Conservation (phyloP, 768 basidiomycete species). For the Nevesoporus exiguus region DNA sequence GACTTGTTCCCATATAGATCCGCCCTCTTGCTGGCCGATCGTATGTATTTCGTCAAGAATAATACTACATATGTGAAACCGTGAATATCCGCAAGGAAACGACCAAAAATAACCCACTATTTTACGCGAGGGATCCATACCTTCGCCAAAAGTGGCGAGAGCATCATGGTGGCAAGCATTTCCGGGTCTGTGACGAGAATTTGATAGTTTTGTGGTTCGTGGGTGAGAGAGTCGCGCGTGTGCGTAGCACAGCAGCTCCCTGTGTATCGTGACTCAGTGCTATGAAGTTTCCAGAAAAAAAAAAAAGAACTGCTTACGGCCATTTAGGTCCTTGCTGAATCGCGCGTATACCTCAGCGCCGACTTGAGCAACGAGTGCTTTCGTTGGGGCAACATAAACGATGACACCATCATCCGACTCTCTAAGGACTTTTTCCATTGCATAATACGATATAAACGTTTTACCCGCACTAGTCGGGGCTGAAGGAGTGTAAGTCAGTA, state of each 20-base stretch:
- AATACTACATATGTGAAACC: conserved; percentile 40
- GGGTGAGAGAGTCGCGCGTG: conserved; percentile 59
- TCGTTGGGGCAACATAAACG: conserved; percentile 74
- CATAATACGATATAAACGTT: conserved; percentile 75
- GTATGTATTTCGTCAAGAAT: conserved; percentile 57
- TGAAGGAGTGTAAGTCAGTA: conserved; percentile 21
- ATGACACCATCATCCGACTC: conserved; percentile 63
- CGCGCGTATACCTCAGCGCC: conserved; percentile 73
- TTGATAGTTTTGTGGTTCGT: conserved; percentile 65
- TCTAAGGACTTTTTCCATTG: conserved; percentile 67
- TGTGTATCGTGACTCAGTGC: conserved; percentile 19
- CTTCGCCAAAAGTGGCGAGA: conserved; percentile 60
- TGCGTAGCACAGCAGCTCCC: conserved; percentile 64
- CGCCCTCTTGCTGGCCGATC: conserved; percentile 67
- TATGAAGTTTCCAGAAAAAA: background rate
- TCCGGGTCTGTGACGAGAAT: conserved; percentile 75
- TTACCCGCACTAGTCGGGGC: conserved; percentile 74
- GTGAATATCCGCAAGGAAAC: background rate
- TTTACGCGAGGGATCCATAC: conserved; percentile 63
- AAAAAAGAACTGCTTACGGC: conserved; percentile 34
- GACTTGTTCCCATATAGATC: conserved; percentile 74
- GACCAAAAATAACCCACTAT: conserved; percentile 36
- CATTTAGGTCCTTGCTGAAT: conserved; percentile 53
- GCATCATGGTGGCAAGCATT: conserved; percentile 62
- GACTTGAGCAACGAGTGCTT: conserved; percentile 68